Conservation (phyloP, 2,329 filamentous ascomycete species). For the Hymenoscyphus repandus region DNA sequence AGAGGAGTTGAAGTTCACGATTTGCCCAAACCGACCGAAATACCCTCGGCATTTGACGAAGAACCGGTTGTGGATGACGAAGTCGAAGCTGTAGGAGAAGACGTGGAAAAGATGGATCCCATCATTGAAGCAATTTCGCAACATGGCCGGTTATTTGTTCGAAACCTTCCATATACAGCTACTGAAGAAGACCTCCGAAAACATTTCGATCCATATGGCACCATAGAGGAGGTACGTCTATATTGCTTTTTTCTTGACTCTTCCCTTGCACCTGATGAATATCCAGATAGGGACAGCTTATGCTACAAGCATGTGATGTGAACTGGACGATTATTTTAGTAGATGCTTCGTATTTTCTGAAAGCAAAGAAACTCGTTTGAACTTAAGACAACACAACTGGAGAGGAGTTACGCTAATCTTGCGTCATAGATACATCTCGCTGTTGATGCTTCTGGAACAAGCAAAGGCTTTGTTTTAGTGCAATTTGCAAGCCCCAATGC, state of each 20-base stretch:
- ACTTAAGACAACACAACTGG: too few species aligned
- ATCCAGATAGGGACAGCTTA: slow-evolving; percentile 99
- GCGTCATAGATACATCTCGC: slow-evolving; percentile 74
- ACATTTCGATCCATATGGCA: slow-evolving; percentile 68
- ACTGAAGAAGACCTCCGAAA: slow-evolving; percentile 71
- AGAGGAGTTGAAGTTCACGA: slow-evolving; percentile 12
- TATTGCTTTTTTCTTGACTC: slow-evolving; percentile 19
- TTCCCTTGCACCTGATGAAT: slow-evolving; percentile 72
- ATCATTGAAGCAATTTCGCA: slow-evolving; percentile 57
- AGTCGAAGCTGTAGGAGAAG: slow-evolving; percentile 18
- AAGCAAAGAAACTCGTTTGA: slow-evolving; percentile 28
- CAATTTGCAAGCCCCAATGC: slow-evolving; percentile 67
- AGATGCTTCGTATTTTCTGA: slow-evolving; percentile 93
- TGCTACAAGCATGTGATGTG: slow-evolving; percentile 83
- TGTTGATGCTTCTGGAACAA: slow-evolving; percentile 63
- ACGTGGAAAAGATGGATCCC: slow-evolving; percentile 31
- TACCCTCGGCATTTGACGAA: slow-evolving; percentile 8
- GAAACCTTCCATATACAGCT: slow-evolving; percentile 80
- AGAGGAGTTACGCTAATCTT: slow-evolving; percentile 36
- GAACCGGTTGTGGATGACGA: slow-evolving; percentile 17
- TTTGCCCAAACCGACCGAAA: slow-evolving; percentile 11
- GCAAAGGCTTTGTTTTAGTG: slow-evolving; percentile 88
- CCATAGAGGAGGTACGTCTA: slow-evolving; percentile 77
- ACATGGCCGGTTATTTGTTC: slow-evolving; percentile 77
- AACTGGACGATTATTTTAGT: slow-evolving; percentile 99